These are phyloP conservation scores for Aspergillus hancockii DNA, from an alignment of 495 filamentous ascomycete genomes.

Conservation along the genomic window DNA sequence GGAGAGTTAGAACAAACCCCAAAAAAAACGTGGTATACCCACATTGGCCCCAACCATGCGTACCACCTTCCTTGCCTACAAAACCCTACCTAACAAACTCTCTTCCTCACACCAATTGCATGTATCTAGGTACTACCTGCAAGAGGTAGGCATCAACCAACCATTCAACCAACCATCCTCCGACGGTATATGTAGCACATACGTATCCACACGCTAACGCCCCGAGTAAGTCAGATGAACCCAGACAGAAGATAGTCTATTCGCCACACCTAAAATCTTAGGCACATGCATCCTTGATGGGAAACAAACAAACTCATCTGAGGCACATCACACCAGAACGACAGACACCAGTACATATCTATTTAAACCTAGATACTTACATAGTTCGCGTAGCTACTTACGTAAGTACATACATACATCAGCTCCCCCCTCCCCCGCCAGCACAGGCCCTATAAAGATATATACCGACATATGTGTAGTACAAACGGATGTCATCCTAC, in stretches of 20 bases:
- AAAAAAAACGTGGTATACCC: not conserved
- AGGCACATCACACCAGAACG: too few species aligned
- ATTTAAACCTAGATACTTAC: not conserved
- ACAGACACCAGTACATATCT: too few species aligned
- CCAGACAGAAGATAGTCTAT: not conserved
- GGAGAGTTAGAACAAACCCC: not conserved
- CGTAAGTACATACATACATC: not conserved
- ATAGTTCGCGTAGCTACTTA: too few species aligned
- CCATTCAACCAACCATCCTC: not conserved
- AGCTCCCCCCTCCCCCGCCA: not conserved
- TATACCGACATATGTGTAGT: not conserved
- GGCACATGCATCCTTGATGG: not conserved
- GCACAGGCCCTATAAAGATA: not conserved
- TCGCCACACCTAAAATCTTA: not conserved
- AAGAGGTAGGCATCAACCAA: not conserved
- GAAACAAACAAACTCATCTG: too few species aligned
- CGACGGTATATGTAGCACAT: not conserved
- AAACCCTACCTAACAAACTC: not conserved
- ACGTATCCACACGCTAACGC: not conserved
- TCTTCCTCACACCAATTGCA: not conserved
- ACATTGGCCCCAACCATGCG: not conserved
- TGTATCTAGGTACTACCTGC: not conserved
- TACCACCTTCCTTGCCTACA: not conserved
- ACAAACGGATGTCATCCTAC: too few species aligned
- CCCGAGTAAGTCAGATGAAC: not conserved